Percentiles rank a stretch among this genome's conserved stretches.
phyloP scores from a whole-genome alignment of 2,329 filamentous ascomycete genomes.

The Nigrospora sphaerica region DNA sequence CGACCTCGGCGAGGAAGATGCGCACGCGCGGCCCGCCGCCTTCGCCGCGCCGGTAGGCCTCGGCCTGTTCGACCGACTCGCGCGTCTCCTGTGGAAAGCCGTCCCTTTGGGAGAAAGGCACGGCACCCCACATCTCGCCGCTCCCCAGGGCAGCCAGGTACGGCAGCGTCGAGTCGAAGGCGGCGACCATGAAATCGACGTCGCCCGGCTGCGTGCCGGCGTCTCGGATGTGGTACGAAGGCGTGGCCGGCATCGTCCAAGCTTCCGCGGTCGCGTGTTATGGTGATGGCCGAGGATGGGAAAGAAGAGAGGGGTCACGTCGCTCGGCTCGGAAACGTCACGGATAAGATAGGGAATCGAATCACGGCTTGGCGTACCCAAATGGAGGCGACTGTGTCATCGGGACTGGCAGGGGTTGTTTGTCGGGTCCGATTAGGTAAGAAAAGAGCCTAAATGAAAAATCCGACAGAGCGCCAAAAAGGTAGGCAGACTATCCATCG shows the following conservation, averaged over 20 bases:
- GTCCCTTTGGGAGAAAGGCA: constrained; percentile 15
- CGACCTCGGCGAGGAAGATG: constrained; percentile 19
- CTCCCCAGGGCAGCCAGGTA: constrained; percentile 18
- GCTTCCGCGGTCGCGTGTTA: too few relatives aligned
- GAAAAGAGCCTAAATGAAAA: too few relatives aligned
- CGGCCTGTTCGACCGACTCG: constrained; percentile 14
- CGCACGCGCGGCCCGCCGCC: constrained; percentile 15
- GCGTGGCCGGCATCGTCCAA: neutral
- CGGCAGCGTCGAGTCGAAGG: constrained; percentile 21
- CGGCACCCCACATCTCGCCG: constrained; percentile 18
- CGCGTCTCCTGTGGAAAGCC: constrained; percentile 12
- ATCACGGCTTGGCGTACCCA: too few relatives aligned
- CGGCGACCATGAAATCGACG: constrained; percentile 19
- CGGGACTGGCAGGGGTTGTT: too few relatives aligned
- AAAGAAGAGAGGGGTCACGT: too few relatives aligned
- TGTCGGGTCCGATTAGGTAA: too few relatives aligned
- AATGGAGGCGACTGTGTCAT: too few relatives aligned
- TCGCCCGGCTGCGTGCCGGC: constrained; percentile 13
- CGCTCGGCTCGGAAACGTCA: too few relatives aligned
- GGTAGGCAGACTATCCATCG: too few relatives aligned
- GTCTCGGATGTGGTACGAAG: constrained; percentile 15
- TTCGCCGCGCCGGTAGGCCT: constrained; percentile 10
- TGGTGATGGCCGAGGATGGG: too few relatives aligned
- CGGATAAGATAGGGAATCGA: too few relatives aligned
- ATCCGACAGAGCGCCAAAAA: too few relatives aligned